These are phyloP conservation scores for Metarhizium anisopliae DNA, from an alignment of 2,329 filamentous ascomycete species.

Conservation along the genomic window DNA sequence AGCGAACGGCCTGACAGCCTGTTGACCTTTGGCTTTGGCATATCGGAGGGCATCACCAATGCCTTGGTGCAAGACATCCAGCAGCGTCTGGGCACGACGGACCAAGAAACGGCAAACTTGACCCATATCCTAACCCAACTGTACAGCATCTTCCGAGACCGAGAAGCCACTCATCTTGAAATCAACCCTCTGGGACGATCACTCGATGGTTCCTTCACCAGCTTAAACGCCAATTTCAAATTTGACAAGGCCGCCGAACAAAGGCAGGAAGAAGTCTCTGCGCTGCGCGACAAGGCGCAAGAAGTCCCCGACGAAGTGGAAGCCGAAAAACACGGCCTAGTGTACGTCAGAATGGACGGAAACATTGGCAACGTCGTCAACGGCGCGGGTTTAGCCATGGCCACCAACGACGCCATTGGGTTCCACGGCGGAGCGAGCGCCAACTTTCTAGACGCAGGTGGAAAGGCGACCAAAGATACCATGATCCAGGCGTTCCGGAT, in stretches of 20 bases:
- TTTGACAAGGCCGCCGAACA: conserved; percentile 38
- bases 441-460: conserved; percentile 86
- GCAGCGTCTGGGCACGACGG: neutral
- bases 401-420: conserved; percentile 73
- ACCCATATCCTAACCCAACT: conserved; percentile 13
- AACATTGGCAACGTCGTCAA: conserved; percentile 81
- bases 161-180: conserved; percentile 38
- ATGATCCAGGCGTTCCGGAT: conserved; percentile 70
- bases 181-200: conserved; percentile 27
- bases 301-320: conserved; percentile 26
- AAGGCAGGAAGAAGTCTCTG: conserved; percentile 32
- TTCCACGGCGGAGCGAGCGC: conserved; percentile 59
- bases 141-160: conserved; percentile 31
- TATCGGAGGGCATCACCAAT: conserved; percentile 18
- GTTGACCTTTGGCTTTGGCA: conserved; percentile 14
- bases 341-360: conserved; percentile 58
- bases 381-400: conserved; percentile 84
- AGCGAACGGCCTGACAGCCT: conserved; percentile 1
- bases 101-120: conserved; percentile 8
- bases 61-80: conserved; percentile 12
- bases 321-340: conserved; percentile 56
- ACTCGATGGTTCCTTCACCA: conserved; percentile 18
- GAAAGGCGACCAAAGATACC: conserved; percentile 75
- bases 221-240: conserved; percentile 29
- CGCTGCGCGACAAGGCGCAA: conserved; percentile 21